Percentiles rank a stretch among this genome's conserved stretches.
Conservation (phyloP, 306 rosid genomes). For the Dalbergia cochinchinensis region DNA sequence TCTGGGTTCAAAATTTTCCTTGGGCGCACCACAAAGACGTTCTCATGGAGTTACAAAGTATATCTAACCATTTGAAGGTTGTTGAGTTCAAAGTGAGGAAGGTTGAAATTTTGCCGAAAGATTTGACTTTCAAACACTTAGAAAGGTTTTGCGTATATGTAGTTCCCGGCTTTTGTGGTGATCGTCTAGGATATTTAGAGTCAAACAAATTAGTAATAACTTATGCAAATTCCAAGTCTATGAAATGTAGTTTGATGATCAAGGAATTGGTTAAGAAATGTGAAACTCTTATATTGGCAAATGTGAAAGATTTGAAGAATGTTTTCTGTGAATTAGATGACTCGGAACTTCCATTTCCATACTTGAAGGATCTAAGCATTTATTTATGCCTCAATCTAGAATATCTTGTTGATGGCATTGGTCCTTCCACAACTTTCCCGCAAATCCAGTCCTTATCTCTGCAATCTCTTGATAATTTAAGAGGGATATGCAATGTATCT, state of each 20-base stretch:
- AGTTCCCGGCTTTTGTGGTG: neutral
- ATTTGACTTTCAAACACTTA: neutral
- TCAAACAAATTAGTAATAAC: slow-evolving; percentile 6
- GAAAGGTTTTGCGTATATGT: slow-evolving; percentile 31
- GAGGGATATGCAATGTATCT: neutral
- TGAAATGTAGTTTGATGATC: neutral
- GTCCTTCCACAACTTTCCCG: neutral
- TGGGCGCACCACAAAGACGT: neutral
- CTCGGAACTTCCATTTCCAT: neutral
- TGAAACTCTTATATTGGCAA: slow-evolving; percentile 22
- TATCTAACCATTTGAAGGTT: slow-evolving; percentile 35
- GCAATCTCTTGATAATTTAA: neutral
- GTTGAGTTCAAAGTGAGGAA: slow-evolving; percentile 1
- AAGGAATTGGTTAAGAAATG: slow-evolving; percentile 3
- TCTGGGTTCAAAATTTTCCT: slow-evolving; percentile 17
- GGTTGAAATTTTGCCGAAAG: neutral
- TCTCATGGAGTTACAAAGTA: slow-evolving; percentile 22
- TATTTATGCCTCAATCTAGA: slow-evolving; percentile 17
- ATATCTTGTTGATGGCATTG: slow-evolving; percentile 14
- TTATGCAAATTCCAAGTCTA: neutral
- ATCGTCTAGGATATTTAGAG: slow-evolving; percentile 8
- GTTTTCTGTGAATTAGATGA: slow-evolving; percentile 1
- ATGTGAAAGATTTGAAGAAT: slow-evolving; percentile 31
- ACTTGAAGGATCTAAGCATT: slow-evolving; percentile 26
- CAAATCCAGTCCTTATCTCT: slow-evolving; percentile 24